A percentile compares a stretch with the other conserved stretches of the same genome.
Conservation (phyloP, 192 early-diverging fungal genomes). For the Coemansia sp. region DNA sequence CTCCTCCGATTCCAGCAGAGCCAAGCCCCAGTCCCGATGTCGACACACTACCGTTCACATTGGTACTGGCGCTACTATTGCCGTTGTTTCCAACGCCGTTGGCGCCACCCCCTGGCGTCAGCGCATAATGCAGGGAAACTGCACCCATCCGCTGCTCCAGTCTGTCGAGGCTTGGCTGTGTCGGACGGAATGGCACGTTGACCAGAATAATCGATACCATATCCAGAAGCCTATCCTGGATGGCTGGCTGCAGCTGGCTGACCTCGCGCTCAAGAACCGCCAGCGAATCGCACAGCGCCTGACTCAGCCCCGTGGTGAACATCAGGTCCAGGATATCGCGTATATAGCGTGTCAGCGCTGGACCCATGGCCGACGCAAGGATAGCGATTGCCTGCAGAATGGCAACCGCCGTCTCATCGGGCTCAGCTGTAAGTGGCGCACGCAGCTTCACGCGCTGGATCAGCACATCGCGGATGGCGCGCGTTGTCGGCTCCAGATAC, state of each 20-base stretch:
- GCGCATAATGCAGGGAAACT: conserved; percentile 16
- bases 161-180: conserved; percentile 22
- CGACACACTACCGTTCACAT: neutral
- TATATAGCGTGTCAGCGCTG: conserved; percentile 83
- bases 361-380: conserved; percentile 88
- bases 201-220: conserved; percentile 85
- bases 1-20: neutral
- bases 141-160: conserved; percentile 32
- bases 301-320: conserved; percentile 85
- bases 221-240: conserved; percentile 89
- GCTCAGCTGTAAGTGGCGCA: conserved; percentile 8
- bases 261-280: conserved; percentile 78
- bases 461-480: conserved; percentile 75
- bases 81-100: neutral
- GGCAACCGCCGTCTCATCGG: conserved; percentile 60
- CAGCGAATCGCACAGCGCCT: conserved; percentile 78
- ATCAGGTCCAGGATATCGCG: conserved; percentile 87
- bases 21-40: neutral
- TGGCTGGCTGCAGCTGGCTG: conserved; percentile 69
- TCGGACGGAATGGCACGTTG: conserved; percentile 70
- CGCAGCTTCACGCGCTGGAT: conserved; percentile 54
- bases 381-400: conserved; percentile 85
- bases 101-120: neutral
- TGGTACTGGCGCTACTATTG: conserved; percentile 51
- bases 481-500: conserved; percentile 75